phyloP scores from a whole-genome alignment of 257 asterid species.

The Vinca minor region DNA sequence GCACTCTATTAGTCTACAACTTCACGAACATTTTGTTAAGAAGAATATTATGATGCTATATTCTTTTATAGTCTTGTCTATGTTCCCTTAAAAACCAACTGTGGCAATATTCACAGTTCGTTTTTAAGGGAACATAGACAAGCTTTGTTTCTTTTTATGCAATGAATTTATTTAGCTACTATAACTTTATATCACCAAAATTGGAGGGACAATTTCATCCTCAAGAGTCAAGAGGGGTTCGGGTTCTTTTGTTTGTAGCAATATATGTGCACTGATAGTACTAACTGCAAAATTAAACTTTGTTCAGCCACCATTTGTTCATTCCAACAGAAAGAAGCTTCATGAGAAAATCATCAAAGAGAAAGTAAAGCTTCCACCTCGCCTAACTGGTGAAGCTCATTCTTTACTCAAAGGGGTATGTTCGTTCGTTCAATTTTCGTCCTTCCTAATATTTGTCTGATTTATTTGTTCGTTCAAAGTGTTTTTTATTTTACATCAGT shows the following conservation, averaged over 20 bases:
- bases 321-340: constrained; percentile 81
- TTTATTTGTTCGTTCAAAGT: constrained; percentile 1
- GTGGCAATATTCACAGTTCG: neutral
- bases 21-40: neutral
- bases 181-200: neutral
- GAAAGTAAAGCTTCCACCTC: constrained; percentile 81
- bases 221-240: neutral
- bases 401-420: constrained; percentile 82
- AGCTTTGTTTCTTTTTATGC: neutral
- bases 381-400: constrained; percentile 62
- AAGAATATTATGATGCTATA: neutral
- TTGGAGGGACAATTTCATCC: neutral
- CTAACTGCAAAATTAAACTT: neutral
- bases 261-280: neutral
- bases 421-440: constrained; percentile 32
- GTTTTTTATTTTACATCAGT: constrained; percentile 29
- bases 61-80: too few relatives aligned
- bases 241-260: neutral
- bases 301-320: constrained; percentile 74
- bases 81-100: too few relatives aligned
- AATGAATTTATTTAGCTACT: neutral
- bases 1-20: neutral
- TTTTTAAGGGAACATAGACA: neutral
- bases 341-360: constrained; percentile 83
- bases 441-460: neutral